phyloP scores from a whole-genome alignment of 495 filamentous ascomycete species.

The Aspergillus sparsus region DNA sequence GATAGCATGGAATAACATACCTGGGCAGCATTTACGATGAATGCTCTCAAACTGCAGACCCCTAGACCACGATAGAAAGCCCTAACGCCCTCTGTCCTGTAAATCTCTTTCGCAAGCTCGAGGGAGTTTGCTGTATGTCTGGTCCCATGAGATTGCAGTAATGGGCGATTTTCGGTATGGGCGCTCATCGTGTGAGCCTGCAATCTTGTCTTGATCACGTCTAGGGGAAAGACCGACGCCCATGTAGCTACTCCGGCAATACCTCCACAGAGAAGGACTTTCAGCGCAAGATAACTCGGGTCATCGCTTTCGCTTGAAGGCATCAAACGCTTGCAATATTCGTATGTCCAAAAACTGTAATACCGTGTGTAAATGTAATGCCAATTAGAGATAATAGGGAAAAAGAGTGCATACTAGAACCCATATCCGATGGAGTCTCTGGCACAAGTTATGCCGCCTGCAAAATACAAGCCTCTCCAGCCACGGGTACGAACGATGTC shows the following conservation, averaged over 20 bases:
- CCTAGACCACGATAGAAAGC: constrained; percentile 78
- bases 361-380: constrained; percentile 12
- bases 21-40: constrained; percentile 74
- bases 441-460: constrained; percentile 74
- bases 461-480: constrained; percentile 70
- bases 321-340: constrained; percentile 63
- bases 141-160: constrained; percentile 20
- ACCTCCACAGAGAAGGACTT: constrained; percentile 77
- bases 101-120: constrained; percentile 62
- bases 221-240: constrained; percentile 83
- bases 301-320: constrained; percentile 38
- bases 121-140: constrained; percentile 52
- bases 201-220: constrained; percentile 85
- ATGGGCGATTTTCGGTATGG: constrained; percentile 35
- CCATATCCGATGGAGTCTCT: constrained; percentile 87
- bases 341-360: constrained; percentile 79
- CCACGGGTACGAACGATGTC: constrained; percentile 63
- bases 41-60: constrained; percentile 78
- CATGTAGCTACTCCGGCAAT: constrained; percentile 83
- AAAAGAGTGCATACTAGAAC: constrained; percentile 67
- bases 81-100: constrained; percentile 60
- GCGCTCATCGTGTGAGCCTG: constrained; percentile 61
- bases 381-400: constrained; percentile 17
- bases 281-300: constrained; percentile 51
- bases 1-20: constrained; percentile 35